Conservation (phyloP, 805 yeast species). For the Nakazawaea populi region DNA sequence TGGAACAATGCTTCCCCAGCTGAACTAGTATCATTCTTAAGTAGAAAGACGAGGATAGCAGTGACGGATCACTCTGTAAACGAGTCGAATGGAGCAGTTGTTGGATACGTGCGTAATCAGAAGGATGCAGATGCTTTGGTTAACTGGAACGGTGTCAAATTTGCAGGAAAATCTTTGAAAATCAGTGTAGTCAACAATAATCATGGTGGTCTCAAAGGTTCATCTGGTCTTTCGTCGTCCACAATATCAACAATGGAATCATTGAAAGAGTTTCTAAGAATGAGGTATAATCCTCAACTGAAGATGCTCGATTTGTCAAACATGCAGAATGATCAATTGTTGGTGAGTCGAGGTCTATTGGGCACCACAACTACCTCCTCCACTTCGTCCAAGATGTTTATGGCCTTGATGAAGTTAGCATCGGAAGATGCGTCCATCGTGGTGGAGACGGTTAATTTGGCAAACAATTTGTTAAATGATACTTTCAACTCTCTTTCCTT, state of each 20-base stretch:
- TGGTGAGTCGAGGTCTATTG: constrained; percentile 60
- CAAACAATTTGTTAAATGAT: constrained; percentile 61
- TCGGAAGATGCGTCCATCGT: constrained; percentile 34
- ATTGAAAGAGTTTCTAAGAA: constrained; percentile 51
- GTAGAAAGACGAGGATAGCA: constrained; percentile 56
- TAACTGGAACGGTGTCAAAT: constrained; percentile 69
- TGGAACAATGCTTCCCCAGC: constrained; percentile 78
- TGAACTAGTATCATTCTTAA: constrained; percentile 64
- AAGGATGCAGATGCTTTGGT: constrained; percentile 54
- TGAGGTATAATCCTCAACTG: constrained; percentile 60
- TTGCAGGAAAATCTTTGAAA: constrained; percentile 67
- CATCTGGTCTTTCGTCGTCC: constrained; percentile 8
- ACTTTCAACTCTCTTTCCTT: constrained; percentile 50
- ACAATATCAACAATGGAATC: constrained; percentile 49
- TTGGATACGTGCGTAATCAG: constrained; percentile 49
- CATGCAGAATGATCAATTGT: constrained; percentile 56
- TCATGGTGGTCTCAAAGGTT: constrained; percentile 9
- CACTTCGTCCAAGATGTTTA: constrained; percentile 76
- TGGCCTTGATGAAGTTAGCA: constrained; percentile 84
- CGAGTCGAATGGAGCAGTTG: constrained; percentile 41
- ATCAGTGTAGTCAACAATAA: constrained; percentile 31
- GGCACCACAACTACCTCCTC: constrained; percentile 32
- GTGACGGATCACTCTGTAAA: constrained; percentile 50
- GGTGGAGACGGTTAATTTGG: constrained; percentile 67
- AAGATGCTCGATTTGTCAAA: constrained; percentile 66